These are phyloP conservation scores for Dacryopinax primogenitus DNA, from an alignment of 768 basidiomycete species.

Conservation along the genomic window DNA sequence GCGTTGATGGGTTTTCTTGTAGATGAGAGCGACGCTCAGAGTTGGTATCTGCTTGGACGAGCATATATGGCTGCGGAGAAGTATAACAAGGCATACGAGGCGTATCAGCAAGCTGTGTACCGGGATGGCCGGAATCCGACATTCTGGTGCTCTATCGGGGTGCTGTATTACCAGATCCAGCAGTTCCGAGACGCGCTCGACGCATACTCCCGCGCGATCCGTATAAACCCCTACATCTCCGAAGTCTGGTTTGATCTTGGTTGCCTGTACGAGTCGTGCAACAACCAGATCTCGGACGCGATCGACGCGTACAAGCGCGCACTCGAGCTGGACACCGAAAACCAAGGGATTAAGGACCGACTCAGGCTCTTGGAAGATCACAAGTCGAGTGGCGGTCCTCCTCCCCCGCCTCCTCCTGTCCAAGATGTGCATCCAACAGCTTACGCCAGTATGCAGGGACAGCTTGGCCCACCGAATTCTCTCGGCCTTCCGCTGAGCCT, in stretches of 20 bases:
- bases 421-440: slow-evolving; percentile 95
- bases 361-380: slow-evolving; percentile 66
- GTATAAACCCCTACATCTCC: slow-evolving; percentile 95
- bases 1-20: background rate
- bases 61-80: slow-evolving; percentile 98
- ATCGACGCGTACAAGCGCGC: slow-evolving; percentile 97
- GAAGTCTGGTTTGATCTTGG: slow-evolving; percentile 97
- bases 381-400: slow-evolving; percentile 55
- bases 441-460: slow-evolving; percentile 41
- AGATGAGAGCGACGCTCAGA: slow-evolving; percentile 94
- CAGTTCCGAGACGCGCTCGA: slow-evolving; percentile 98
- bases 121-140: slow-evolving; percentile 97
- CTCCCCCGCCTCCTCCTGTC: slow-evolving; percentile 78
- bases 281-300: slow-evolving; percentile 96
- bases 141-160: slow-evolving; percentile 99
- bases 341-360: slow-evolving; percentile 68
- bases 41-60: slow-evolving; percentile 96
- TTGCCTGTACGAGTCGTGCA: slow-evolving; percentile 92
- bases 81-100: slow-evolving; percentile 99
- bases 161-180: slow-evolving; percentile 98
- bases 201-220: slow-evolving; percentile 95
- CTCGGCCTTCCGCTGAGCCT: slow-evolving; percentile 11
- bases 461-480: slow-evolving; percentile 11
- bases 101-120: slow-evolving; percentile 98
- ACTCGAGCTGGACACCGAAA: slow-evolving; percentile 80